Percentiles rank a stretch among this genome's conserved stretches.
These are phyloP conservation scores for Haplosporangium sp. DNA, from an alignment of 371 early-diverging fungal species.

Conservation along the genomic window DNA sequence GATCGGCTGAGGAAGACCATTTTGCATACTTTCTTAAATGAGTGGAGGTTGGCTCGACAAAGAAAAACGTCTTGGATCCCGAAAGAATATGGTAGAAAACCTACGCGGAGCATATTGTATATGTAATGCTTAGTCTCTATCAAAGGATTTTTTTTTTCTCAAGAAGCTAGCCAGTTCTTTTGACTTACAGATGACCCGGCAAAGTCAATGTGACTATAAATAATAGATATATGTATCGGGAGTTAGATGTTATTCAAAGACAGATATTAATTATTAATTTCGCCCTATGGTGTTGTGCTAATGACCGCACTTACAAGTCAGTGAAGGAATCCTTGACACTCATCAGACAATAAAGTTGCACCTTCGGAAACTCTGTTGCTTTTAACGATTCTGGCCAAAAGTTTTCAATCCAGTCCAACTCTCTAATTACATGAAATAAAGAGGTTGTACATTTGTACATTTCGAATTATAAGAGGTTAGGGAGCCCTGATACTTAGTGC, in stretches of 20 bases:
- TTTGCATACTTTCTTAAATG: slow-evolving; percentile 88
- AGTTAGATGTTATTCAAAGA: no score
- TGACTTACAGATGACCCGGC: slow-evolving; percentile 85
- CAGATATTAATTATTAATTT: no score
- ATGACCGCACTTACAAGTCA: slow-evolving; percentile 76
- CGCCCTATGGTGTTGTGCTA: no score
- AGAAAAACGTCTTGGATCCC: slow-evolving; percentile 89
- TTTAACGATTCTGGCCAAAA: slow-evolving; percentile 81
- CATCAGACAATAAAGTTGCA: slow-evolving; percentile 93
- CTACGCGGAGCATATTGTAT: slow-evolving; percentile 25
- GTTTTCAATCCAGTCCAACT: slow-evolving; percentile 88
- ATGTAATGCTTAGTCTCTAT: no score
- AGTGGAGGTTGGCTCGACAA: slow-evolving; percentile 84
- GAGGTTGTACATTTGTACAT: background rate
- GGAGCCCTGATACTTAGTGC: no score
- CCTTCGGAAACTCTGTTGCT: slow-evolving; percentile 80
- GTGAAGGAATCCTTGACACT: slow-evolving; percentile 90
- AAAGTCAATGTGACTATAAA: slow-evolving; percentile 85
- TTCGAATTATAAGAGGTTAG: background rate
- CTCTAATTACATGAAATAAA: slow-evolving; percentile 50
- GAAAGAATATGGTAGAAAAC: slow-evolving; percentile 87
- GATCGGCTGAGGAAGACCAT: slow-evolving; percentile 90
- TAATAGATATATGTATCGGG: background rate
- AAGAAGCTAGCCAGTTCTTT: no score
- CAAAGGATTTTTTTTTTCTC: no score